Percentiles rank a stretch among this genome's conserved stretches.
phyloP scores from a whole-genome alignment of 352 stramenopile species.

The Phytophthora colocasiae region DNA sequence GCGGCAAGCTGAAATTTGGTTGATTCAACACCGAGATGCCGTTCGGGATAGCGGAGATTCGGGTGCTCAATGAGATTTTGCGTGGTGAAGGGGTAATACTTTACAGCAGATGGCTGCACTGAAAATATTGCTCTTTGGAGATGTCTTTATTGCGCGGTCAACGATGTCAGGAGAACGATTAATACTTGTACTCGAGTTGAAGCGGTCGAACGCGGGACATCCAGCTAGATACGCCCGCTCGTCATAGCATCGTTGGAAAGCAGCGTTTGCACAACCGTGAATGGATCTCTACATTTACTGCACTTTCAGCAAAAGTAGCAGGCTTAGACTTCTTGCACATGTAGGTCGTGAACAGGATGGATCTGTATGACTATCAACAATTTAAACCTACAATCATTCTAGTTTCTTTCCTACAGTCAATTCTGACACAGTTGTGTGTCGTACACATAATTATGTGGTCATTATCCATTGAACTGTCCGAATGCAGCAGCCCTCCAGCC shows the following conservation, averaged over 20 bases:
- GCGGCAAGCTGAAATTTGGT: too few species aligned
- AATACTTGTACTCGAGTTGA: neutral
- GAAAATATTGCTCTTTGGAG: neutral
- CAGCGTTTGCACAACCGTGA: too few species aligned
- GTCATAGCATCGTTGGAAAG: neutral
- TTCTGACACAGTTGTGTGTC: neutral
- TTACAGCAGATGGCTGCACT: neutral
- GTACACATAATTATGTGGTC: neutral
- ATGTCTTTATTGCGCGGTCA: neutral
- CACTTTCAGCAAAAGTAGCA: too few species aligned
- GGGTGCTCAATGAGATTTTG: too few species aligned
- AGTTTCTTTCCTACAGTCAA: neutral
- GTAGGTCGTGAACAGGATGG: too few species aligned
- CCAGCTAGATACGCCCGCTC: neutral
- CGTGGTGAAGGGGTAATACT: too few species aligned
- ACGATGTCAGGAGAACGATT: neutral
- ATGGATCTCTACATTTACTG: too few species aligned
- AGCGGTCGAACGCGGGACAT: neutral
- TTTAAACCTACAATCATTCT: neutral
- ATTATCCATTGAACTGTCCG: neutral
- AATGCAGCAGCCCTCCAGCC: conserved; percentile 25
- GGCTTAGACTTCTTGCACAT: too few species aligned
- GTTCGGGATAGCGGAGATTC: neutral
- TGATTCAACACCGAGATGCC: too few species aligned
- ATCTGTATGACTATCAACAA: too few species aligned